Evolutionary conservation across 2,329 filamentous ascomycete genomes (phyloP).

Genomic region (Drechmeria coniospora): DNA sequence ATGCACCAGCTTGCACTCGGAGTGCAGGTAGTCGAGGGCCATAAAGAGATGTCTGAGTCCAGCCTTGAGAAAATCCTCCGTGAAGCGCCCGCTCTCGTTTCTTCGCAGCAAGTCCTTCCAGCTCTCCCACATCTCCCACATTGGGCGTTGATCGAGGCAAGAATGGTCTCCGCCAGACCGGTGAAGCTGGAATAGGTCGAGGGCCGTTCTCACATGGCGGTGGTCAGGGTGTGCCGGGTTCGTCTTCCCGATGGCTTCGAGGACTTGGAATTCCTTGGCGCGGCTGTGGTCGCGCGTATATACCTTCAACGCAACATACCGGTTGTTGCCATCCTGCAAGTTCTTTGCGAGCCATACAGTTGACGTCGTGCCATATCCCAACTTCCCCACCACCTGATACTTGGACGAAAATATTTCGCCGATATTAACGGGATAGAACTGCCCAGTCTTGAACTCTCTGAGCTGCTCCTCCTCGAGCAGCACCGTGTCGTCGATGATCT

Average conservation of each 20-base stretch:
- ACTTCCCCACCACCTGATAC: constrained; percentile 9
- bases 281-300: constrained; percentile 4
- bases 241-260: constrained; percentile 6
- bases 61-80: constrained; percentile 18
- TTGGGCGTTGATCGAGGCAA: constrained; percentile 20
- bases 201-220: constrained; percentile 13
- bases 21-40: constrained; percentile 24
- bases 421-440: constrained; percentile 9
- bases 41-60: constrained; percentile 16
- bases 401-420: constrained; percentile 7
- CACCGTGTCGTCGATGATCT: constrained; percentile 1
- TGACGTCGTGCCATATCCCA: constrained; percentile 10
- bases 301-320: constrained; percentile 7
- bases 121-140: constrained; percentile 28
- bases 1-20: constrained; percentile 26
- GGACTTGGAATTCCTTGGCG: constrained; percentile 8
- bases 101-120: constrained; percentile 19
- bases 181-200: constrained; percentile 12
- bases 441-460: constrained; percentile 6
- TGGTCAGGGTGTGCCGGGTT: constrained; percentile 14
- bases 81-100: constrained; percentile 19
- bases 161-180: not conserved
- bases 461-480: constrained; percentile 9
- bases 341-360: constrained; percentile 11
- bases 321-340: not conserved